Evolutionary conservation across 2,329 filamentous ascomycete genomes (phyloP), one percentile per base, ranked within the genome.

Genomic region (Coleophoma crateriformis): DNA sequence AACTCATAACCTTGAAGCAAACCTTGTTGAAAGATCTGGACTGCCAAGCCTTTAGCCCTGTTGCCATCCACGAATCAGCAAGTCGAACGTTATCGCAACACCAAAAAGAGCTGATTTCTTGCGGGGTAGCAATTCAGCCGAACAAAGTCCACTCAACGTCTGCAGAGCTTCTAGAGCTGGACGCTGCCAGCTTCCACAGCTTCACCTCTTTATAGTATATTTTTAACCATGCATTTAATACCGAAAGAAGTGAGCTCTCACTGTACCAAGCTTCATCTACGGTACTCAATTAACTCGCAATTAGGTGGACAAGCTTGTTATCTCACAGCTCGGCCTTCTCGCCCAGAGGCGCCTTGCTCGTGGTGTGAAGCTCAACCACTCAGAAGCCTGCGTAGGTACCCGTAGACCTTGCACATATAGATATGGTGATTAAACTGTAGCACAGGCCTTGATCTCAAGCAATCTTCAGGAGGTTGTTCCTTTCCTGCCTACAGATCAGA

Each of bases 301-400:
- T 17, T 58, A 97, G 92, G 79, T 97, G 64, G 92, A 97, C 77
- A 97, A 97, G 82, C 88, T 97, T 70, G 80, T 87, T 67, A 92
- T 95, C 66, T 88, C 90, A 48, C 90, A 96, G 70, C 75, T 95
- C 54, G 92, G 92, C 60, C 79, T 87, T 58, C 79, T 96, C 45
- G 92, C 92, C 48, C 92, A 97, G 74, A 81, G 86, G 56, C 82
- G 92, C 52, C 82, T 97, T 58, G 92, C 92, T 33, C 78, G 92
- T 61, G 92, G 92, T 46, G 84, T 96, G 48, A 87, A 85, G 65
- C 74, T 97, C 60, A 97, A 97, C 65, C 90, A 96, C 72, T 78
- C 87, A 33, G 92, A 97, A 74, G 90, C 92, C 54, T 84, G 82
- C 58, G 89, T 94, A 70, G 48, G 69, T 61, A 22, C 33, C 33